Conservation (phyloP, 805 yeast genomes). For the Sungouiella thailandica region DNA sequence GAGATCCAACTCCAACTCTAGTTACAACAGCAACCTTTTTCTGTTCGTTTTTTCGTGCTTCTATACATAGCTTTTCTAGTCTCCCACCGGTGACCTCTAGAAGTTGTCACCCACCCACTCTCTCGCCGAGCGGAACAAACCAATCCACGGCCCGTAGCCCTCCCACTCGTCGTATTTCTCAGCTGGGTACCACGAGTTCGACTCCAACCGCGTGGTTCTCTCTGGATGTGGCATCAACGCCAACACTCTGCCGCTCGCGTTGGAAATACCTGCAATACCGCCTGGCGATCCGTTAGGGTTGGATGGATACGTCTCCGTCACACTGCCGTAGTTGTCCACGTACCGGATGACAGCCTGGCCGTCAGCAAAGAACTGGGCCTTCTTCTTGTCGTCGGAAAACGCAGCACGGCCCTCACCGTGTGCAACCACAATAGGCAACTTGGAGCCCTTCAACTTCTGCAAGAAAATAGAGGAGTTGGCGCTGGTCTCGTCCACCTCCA, state of each 20-base stretch:
- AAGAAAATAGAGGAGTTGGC: conserved; percentile 64
- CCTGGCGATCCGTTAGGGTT: conserved; percentile 95
- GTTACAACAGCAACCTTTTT: too few relatives aligned
- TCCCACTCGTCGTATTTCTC: conserved; percentile 62
- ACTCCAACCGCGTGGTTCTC: conserved; percentile 80
- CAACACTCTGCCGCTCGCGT: conserved; percentile 89
- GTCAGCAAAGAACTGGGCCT: conserved; percentile 40
- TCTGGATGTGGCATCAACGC: conserved; percentile 99
- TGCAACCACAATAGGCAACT: conserved; percentile 94
- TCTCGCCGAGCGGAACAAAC: conserved; percentile 88
- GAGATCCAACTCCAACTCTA: too few relatives aligned
- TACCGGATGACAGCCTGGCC: conserved; percentile 68
- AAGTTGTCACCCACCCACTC: conserved; percentile 69
- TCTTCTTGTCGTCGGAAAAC: conserved; percentile 46
- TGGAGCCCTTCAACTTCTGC: conserved; percentile 88
- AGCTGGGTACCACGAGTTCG: conserved; percentile 86
- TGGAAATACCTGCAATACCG: conserved; percentile 88
- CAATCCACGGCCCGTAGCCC: conserved; percentile 92
- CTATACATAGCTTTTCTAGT: too few relatives aligned
- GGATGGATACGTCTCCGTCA: conserved; percentile 80
- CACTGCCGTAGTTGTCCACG: conserved; percentile 86
- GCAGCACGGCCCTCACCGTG: conserved; percentile 97
- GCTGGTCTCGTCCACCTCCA: conserved; percentile 57
- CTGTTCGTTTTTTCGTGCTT: too few relatives aligned
- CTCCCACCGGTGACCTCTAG: too few relatives aligned